Evolutionary conservation across 1,284 basidiomycete genomes (phyloP).

Genomic region (Abortiporus biennis): DNA sequence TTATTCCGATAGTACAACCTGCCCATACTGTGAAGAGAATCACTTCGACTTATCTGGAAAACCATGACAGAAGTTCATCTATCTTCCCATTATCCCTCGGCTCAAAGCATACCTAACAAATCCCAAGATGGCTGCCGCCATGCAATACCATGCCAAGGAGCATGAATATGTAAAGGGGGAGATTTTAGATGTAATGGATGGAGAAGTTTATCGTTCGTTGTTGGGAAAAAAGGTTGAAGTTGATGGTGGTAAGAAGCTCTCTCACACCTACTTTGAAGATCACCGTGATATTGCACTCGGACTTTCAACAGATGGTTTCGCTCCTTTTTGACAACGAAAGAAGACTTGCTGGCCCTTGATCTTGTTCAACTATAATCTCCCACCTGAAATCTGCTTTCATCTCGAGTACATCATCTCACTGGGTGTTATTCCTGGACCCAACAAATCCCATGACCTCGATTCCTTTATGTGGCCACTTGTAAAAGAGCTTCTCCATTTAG

Average conservation of each 20-base stretch:
- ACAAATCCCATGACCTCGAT: slow-evolving; percentile 33
- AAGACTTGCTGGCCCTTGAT: slow-evolving; percentile 38
- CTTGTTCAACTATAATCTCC: slow-evolving; percentile 33
- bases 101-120: slow-evolving; percentile 11
- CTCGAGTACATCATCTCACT: slow-evolving; percentile 27
- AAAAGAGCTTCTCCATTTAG: slow-evolving; percentile 31
- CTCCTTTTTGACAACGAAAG: slow-evolving; percentile 29
- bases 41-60: slow-evolving; percentile 8
- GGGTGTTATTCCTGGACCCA: slow-evolving; percentile 39
- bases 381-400: slow-evolving; percentile 14
- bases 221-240: slow-evolving; percentile 11
- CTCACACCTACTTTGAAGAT: slow-evolving; percentile 20
- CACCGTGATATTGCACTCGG: slow-evolving; percentile 24
- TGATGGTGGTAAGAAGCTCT: slow-evolving; percentile 9
- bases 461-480: slow-evolving; percentile 35
- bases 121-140: slow-evolving; percentile 8
- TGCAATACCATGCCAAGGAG: slow-evolving; percentile 18
- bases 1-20: slow-evolving; percentile 13
- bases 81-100: slow-evolving; percentile 15
- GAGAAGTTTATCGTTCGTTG: slow-evolving; percentile 13
- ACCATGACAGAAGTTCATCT: slow-evolving; percentile 11
- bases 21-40: slow-evolving; percentile 19
- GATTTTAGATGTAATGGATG: slow-evolving; percentile 6
- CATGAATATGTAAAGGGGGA: slow-evolving; percentile 8
- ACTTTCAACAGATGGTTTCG: slow-evolving; percentile 30